Conservation (phyloP, 208 protist genomes). For the Naegleria lovaniensis region DNA sequence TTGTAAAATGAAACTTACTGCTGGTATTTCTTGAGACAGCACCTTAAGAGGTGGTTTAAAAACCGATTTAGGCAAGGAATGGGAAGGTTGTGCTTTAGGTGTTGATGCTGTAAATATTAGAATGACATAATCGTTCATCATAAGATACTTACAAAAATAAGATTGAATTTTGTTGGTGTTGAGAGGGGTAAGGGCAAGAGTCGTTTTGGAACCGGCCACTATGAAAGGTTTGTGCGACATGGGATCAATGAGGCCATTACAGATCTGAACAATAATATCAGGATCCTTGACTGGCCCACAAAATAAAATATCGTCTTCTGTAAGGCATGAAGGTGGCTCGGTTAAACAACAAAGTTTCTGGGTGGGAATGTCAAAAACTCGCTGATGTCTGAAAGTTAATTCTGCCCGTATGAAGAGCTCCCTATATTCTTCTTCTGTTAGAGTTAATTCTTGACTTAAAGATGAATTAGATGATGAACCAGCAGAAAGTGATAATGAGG, state of each 20-base stretch:
- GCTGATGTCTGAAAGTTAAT: slow-evolving; percentile 22
- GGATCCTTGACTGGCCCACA: too few relatives aligned
- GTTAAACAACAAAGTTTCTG: neutral
- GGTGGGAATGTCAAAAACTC: neutral
- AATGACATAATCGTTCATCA: neutral
- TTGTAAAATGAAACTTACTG: too few relatives aligned
- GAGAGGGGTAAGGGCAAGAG: neutral
- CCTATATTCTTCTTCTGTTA: neutral
- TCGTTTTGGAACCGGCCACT: neutral
- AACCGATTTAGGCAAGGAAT: neutral
- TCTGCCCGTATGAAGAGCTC: neutral
- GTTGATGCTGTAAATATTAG: neutral
- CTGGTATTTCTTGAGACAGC: neutral
- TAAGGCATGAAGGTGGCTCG: neutral
- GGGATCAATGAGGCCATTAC: neutral
- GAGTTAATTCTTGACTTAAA: too few relatives aligned
- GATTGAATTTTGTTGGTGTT: neutral
- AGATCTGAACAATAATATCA: neutral
- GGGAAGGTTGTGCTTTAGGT: neutral
- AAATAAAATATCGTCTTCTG: neutral
- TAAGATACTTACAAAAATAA: neutral
- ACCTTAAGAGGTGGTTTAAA: neutral
- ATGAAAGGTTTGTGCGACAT: neutral
- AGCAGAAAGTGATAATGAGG: neutral
- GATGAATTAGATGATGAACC: neutral